A percentile compares a stretch with the other conserved stretches of the same genome.
Conservation (phyloP, 305 asterid genomes). For the Fraxinus angustifolia region DNA sequence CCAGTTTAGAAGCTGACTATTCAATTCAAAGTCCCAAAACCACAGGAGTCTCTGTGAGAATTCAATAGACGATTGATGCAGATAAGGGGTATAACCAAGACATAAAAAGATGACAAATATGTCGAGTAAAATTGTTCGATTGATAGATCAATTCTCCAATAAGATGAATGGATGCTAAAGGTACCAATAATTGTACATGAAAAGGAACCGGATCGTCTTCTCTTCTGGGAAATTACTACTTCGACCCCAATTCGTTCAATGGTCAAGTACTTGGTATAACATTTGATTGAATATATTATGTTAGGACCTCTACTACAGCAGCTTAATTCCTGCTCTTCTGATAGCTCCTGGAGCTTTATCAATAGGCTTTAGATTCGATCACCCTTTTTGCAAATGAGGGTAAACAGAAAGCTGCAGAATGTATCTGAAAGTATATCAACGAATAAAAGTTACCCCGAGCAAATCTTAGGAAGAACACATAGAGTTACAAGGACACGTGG, state of each 20-base stretch:
- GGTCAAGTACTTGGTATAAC: not conserved
- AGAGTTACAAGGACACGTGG: not conserved
- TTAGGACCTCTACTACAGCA: not conserved
- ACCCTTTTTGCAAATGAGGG: constrained; percentile 88
- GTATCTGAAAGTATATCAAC: constrained; percentile 44
- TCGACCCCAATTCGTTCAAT: not conserved
- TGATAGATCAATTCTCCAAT: not conserved
- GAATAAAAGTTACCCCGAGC: not conserved
- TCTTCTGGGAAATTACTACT: not conserved
- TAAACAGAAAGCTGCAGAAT: constrained; percentile 86
- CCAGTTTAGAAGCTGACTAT: not conserved
- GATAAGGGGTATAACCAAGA: not conserved
- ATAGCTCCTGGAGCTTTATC: constrained; percentile 8
- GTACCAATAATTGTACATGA: not conserved
- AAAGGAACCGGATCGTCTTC: not conserved
- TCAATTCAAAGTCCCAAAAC: not conserved
- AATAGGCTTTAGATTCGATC: constrained; percentile 55
- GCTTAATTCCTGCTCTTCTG: not conserved
- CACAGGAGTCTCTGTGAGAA: not conserved
- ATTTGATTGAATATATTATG: not conserved
- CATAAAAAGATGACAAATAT: not conserved
- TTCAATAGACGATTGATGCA: not conserved
- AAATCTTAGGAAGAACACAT: not conserved
- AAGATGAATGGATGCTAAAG: not conserved
- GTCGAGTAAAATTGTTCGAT: not conserved